Conservation (phyloP, 306 rosid species). For the Spatholobus suberectus region DNA sequence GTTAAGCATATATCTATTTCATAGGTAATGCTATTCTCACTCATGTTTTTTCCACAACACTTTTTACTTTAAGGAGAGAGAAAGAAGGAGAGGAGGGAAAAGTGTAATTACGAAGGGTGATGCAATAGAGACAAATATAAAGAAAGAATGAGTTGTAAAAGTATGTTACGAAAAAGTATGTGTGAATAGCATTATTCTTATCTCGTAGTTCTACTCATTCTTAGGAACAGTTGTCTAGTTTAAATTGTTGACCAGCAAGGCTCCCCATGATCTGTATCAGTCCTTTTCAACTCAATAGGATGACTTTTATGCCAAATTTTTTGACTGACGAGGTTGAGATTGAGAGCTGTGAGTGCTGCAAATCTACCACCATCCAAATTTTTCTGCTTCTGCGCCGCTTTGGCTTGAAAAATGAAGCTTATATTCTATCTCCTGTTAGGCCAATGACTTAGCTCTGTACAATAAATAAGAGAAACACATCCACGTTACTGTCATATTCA, state of each 20-base stretch:
- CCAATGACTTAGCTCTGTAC: constrained; percentile 7
- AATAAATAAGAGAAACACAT: not conserved
- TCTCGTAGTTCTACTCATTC: not conserved
- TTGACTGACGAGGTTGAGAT: not conserved
- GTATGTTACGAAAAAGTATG: not conserved
- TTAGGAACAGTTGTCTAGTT: constrained; percentile 20
- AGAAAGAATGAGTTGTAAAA: not conserved
- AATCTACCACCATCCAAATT: not conserved
- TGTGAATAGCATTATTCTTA: not conserved
- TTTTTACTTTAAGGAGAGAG: not conserved
- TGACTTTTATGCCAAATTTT: not conserved
- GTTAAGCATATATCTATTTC: not conserved
- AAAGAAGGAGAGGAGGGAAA: not conserved
- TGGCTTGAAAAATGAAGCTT: not conserved
- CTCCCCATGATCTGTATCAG: not conserved
- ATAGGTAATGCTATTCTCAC: not conserved
- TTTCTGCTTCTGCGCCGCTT: not conserved
- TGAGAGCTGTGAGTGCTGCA: not conserved
- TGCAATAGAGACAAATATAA: not conserved
- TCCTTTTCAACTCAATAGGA: not conserved
- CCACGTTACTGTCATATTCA: not conserved
- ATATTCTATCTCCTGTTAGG: not conserved
- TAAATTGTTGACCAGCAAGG: not conserved
- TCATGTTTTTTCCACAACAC: not conserved
- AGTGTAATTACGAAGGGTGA: not conserved